phyloP scores from a whole-genome alignment of 768 basidiomycete species.

The Boletus pseudo-olivaceus region DNA sequence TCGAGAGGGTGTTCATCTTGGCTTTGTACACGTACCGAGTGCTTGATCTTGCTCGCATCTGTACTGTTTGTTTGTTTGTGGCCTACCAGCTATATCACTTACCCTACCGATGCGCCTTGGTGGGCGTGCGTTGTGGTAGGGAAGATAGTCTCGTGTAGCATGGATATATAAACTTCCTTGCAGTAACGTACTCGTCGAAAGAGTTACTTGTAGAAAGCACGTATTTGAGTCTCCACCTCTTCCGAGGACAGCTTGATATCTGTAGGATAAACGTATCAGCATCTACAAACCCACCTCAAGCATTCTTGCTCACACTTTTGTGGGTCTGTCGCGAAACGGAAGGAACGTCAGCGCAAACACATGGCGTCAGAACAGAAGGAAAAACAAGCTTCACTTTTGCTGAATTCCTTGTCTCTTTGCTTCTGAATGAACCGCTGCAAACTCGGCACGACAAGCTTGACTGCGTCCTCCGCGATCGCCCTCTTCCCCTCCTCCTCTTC shows the following conservation, averaged over 20 bases:
- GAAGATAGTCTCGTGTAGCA: neutral
- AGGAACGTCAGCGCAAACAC: neutral
- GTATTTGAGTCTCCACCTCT: conserved; percentile 68
- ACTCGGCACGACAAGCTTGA: conserved; percentile 71
- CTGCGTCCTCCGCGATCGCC: conserved; percentile 66
- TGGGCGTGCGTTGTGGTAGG: neutral
- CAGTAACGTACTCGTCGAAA: neutral
- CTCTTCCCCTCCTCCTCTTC: conserved; percentile 62
- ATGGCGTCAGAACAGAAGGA: neutral
- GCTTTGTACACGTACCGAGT: neutral
- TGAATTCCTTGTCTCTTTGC: conserved; percentile 78
- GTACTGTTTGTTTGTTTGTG: neutral
- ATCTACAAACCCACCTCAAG: neutral
- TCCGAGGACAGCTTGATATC: conserved; percentile 79
- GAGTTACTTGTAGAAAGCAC: conserved; percentile 50
- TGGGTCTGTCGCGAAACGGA: conserved; percentile 36
- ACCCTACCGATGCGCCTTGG: too few species aligned
- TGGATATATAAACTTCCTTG: neutral
- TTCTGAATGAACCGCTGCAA: conserved; percentile 73
- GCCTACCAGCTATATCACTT: too few species aligned
- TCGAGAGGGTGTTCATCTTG: too few species aligned
- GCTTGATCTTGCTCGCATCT: neutral
- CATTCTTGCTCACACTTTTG: conserved; percentile 44
- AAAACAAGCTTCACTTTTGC: conserved; percentile 59
- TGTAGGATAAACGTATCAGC: conserved; percentile 30